Base-by-base conservation (phyloP, 2,329 filamentous ascomycete genomes). In the Trichoderma atroviride region DNA sequence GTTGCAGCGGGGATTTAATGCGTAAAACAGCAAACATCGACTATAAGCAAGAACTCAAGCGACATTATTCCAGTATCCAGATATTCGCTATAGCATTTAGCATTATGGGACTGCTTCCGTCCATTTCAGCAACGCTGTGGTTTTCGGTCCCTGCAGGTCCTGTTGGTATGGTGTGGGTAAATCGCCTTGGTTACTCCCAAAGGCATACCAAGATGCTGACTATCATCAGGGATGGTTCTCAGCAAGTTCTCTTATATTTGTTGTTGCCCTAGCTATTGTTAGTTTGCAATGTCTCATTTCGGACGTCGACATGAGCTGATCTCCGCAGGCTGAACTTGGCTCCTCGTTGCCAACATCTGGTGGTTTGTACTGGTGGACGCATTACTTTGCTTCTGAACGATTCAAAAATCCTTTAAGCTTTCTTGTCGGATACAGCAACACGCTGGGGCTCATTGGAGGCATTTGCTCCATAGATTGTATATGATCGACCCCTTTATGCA, bases 381-480 rank as follows among this genome's bases (percentile, higher is more conserved):
- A 64, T 31, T 43, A 64, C 24, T 64, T 64, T 24, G 61, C 61
- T 14, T 19, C 61, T n/a, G 61, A 64, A 11, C 33, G 33, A n/a
- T 56, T 27, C 40, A 64, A 64, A 6, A 64, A 64, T 10, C 61
- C 61, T 19, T 0, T 64, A 19, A 40, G 61, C 22, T 64, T 64
- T 31, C 61, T 64, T 40, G 61, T 64, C 5, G 61, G 61, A 22
- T 64, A 64, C 5, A 64, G 61, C 50, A 64, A 64, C 27, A 64
- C 61, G 24, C 50, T 64, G 9, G 61, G 61, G 1, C 27, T 64
- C 2, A 64, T 64, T 56, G 61, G 61, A 16, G 61, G 61, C 13
- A 56, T 64, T n/a, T 64, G 61, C 19, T 64, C 61, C 13, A 64
- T 64, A 55, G 61, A 64, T 4, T 64, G 61, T 64, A 64, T 53